These are phyloP conservation scores for Colletotrichum australisinense DNA, from an alignment of 2,329 filamentous ascomycete species.

Conservation along the genomic window DNA sequence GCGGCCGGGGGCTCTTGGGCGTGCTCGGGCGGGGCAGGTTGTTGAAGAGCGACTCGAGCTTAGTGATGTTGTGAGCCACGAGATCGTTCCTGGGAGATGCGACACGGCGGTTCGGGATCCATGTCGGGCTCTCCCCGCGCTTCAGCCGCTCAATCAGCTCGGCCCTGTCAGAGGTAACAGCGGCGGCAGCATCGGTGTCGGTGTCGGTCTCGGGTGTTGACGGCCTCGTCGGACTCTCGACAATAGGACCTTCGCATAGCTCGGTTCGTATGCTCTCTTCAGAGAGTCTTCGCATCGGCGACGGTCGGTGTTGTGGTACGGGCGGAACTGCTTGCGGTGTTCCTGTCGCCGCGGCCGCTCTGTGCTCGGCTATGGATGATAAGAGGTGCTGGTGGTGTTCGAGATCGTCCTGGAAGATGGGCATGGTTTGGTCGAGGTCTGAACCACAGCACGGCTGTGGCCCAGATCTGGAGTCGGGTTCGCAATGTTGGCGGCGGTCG, in stretches of 20 bases:
- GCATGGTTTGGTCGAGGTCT: constrained; percentile 56
- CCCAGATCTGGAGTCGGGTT: constrained; percentile 31
- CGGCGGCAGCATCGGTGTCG: constrained; percentile 40
- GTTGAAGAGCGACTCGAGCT: constrained; percentile 52
- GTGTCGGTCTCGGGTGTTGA: constrained; percentile 45
- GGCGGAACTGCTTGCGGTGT: not conserved
- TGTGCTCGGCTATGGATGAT: constrained; percentile 34
- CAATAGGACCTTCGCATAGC: constrained; percentile 68
- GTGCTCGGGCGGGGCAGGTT: constrained; percentile 48
- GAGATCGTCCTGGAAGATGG: constrained; percentile 67
- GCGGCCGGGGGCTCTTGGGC: constrained; percentile 48
- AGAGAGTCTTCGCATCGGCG: constrained; percentile 55
- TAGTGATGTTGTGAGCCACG: constrained; percentile 19
- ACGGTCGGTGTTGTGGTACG: constrained; percentile 1
- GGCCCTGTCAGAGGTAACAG: constrained; percentile 70
- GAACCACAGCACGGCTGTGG: constrained; percentile 49
- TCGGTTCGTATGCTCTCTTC: constrained; percentile 72
- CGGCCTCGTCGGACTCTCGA: constrained; percentile 50
- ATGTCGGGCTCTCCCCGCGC: constrained; percentile 79
- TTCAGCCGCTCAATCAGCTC: constrained; percentile 90
- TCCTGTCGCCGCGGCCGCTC: not conserved
- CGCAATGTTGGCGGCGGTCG: constrained; percentile 28
- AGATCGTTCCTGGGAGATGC: constrained; percentile 36
- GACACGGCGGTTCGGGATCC: constrained; percentile 75
- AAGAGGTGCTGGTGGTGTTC: constrained; percentile 53